Evolutionary conservation across 2,329 filamentous ascomycete species (phyloP).

Genomic region (Byssoonygena ceratinophila): DNA sequence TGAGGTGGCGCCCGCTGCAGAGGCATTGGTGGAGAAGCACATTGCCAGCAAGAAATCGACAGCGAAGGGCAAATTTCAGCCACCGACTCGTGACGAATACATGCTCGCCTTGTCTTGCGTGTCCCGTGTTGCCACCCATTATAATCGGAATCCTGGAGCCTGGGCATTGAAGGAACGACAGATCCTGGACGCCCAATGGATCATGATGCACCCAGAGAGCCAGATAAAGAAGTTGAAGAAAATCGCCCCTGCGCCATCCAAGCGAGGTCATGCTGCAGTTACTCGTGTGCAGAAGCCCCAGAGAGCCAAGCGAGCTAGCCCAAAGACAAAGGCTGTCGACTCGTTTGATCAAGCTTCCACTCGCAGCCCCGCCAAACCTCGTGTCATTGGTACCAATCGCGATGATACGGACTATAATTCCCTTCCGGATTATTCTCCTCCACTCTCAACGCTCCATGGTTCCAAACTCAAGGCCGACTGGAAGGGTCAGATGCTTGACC

Average conservation of each 20-base stretch:
- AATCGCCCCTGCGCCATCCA: slow-evolving; percentile 33
- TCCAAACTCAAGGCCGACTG: slow-evolving; percentile 77
- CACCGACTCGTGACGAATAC: slow-evolving; percentile 38
- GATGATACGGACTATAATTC: slow-evolving; percentile 73
- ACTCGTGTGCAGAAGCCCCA: slow-evolving; percentile 24
- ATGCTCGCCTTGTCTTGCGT: slow-evolving; percentile 36
- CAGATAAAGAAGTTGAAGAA: slow-evolving; percentile 29
- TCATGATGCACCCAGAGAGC: slow-evolving; percentile 24
- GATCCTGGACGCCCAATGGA: slow-evolving; percentile 33
- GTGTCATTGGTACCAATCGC: slow-evolving; percentile 49
- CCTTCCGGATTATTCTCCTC: slow-evolving; percentile 63
- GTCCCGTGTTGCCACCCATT: slow-evolving; percentile 33
- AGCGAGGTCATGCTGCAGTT: slow-evolving; percentile 15
- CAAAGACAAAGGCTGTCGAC: slow-evolving; percentile 30
- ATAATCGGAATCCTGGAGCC: slow-evolving; percentile 36
- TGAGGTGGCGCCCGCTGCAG: slow-evolving; percentile 23
- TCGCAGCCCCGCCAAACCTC: slow-evolving; percentile 35
- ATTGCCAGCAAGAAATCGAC: slow-evolving; percentile 22
- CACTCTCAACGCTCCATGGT: slow-evolving; percentile 52
- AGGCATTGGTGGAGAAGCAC: slow-evolving; percentile 34
- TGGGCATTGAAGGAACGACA: slow-evolving; percentile 36
- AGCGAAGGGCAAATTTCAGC: slow-evolving; percentile 33
- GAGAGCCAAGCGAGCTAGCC: slow-evolving; percentile 30
- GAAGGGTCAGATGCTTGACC: slow-evolving; percentile 70
- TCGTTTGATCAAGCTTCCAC: slow-evolving; percentile 29